Conservation (phyloP, 2,329 filamentous ascomycete species). For the Xylariaceae sp. region DNA sequence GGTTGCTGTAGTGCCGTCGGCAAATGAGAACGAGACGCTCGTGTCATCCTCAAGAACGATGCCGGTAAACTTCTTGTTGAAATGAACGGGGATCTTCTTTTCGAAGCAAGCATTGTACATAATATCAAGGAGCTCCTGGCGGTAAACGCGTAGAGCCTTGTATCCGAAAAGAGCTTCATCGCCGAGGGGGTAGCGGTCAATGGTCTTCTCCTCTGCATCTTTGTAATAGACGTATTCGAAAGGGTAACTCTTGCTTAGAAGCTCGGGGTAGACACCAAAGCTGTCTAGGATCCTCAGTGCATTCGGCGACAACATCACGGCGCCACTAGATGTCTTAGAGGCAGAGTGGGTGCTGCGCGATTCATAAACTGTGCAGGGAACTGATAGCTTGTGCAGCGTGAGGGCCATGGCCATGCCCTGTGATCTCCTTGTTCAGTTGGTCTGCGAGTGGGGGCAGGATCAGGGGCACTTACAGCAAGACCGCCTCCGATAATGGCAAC, state of each 20-base stretch:
- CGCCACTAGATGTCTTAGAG: constrained; percentile 46
- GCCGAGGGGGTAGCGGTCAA: constrained; percentile 37
- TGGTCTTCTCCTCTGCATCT: constrained; percentile 31
- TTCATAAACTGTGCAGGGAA: constrained; percentile 46
- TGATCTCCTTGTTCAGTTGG: background rate
- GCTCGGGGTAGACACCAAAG: constrained; percentile 44
- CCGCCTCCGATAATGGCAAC: constrained; percentile 12
- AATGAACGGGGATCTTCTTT: constrained; percentile 41
- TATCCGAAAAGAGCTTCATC: constrained; percentile 38
- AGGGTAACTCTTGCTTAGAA: constrained; percentile 44
- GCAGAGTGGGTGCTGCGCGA: constrained; percentile 30
- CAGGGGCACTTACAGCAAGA: constrained; percentile 4
- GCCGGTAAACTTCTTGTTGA: constrained; percentile 45
- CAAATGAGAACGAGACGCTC: constrained; percentile 44
- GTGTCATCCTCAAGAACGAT: constrained; percentile 40
- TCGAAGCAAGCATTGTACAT: constrained; percentile 41
- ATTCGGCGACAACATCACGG: constrained; percentile 58
- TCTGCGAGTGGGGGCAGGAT: background rate
- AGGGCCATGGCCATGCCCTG: constrained; percentile 52
- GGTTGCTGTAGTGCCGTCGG: constrained; percentile 39
- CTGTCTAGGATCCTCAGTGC: constrained; percentile 50
- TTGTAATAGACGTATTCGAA: constrained; percentile 49
- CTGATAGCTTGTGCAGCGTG: constrained; percentile 47
- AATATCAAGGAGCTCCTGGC: constrained; percentile 47
- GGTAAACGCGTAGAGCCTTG: constrained; percentile 50